Conservation (phyloP, 202 grass and related monocot genomes). For the Musa balbisiana region DNA sequence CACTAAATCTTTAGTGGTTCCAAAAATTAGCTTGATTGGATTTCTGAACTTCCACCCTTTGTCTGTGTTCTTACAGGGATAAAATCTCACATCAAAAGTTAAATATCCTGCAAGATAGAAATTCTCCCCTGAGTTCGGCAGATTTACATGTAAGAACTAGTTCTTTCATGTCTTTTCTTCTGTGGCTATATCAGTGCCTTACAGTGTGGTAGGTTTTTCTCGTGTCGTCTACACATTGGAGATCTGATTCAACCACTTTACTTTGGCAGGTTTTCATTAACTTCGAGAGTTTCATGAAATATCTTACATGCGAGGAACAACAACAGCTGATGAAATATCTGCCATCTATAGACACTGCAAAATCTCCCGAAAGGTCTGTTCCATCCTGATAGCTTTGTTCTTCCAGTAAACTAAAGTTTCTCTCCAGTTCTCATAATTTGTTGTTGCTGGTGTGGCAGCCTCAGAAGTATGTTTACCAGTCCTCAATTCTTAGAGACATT, state of each 20-base stretch:
- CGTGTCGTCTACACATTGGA: background rate
- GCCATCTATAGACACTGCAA: slow-evolving; percentile 38
- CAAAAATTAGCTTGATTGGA: background rate
- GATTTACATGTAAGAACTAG: slow-evolving; percentile 50
- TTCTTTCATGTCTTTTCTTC: slow-evolving; percentile 15
- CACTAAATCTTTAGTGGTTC: background rate
- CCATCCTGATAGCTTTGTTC: slow-evolving; percentile 9
- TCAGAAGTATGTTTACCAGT: slow-evolving; percentile 48
- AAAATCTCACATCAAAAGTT: slow-evolving; percentile 41
- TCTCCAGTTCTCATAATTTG: slow-evolving; percentile 5
- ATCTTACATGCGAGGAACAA: slow-evolving; percentile 54
- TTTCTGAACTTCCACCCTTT: background rate
- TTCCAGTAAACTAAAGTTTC: slow-evolving; percentile 1
- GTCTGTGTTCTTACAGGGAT: slow-evolving; percentile 44
- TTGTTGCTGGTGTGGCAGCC: slow-evolving; percentile 27
- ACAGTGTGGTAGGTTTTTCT: background rate
- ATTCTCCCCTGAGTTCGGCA: slow-evolving; percentile 47
- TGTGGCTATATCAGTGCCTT: background rate
- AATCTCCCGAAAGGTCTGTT: slow-evolving; percentile 42
- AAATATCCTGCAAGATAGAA: slow-evolving; percentile 38
- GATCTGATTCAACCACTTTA: slow-evolving; percentile 15
- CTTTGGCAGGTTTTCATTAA: slow-evolving; percentile 46
- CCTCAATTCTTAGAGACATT: slow-evolving; percentile 46
- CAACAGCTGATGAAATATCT: slow-evolving; percentile 47
- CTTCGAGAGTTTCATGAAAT: slow-evolving; percentile 48